Conservation (phyloP, 257 asterid species). For the Nicotiana benthamiana region DNA sequence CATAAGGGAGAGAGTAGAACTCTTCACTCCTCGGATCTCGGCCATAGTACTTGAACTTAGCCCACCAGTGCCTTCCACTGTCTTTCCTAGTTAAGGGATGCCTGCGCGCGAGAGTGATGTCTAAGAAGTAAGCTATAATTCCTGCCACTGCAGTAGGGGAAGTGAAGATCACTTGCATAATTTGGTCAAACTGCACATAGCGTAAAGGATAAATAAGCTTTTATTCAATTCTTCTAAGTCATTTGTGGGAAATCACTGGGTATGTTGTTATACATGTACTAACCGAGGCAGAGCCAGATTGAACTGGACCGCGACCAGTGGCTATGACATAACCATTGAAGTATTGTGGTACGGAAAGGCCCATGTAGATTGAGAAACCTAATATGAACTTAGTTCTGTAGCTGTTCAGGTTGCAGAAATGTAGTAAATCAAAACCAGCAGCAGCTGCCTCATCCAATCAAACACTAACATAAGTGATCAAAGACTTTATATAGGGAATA, state of each 20-base stretch:
- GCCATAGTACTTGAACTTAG: constrained; percentile 55
- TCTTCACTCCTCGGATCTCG: constrained; percentile 79
- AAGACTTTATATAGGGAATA: neutral
- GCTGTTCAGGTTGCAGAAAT: constrained; percentile 95
- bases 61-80: constrained; percentile 97
- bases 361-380: constrained; percentile 87
- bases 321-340: constrained; percentile 65
- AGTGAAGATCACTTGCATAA: constrained; percentile 67
- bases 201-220: neutral
- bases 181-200: constrained; percentile 59
- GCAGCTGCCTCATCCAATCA: constrained; percentile 45
- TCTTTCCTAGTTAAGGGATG: constrained; percentile 52
- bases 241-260: too few species aligned
- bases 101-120: constrained; percentile 57
- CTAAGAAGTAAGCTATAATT: constrained; percentile 56
- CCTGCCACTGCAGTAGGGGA: constrained; percentile 84
- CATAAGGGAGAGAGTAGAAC: constrained; percentile 68
- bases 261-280: neutral
- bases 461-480: neutral
- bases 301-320: constrained; percentile 68
- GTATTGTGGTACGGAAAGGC: constrained; percentile 92
- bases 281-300: constrained; percentile 63
- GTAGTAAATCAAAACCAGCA: constrained; percentile 76
- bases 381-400: constrained; percentile 72
- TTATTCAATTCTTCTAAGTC: neutral